Evolutionary conservation across 164 flowering plant species (phyloP).

Genomic region (Litsea cubeba): DNA sequence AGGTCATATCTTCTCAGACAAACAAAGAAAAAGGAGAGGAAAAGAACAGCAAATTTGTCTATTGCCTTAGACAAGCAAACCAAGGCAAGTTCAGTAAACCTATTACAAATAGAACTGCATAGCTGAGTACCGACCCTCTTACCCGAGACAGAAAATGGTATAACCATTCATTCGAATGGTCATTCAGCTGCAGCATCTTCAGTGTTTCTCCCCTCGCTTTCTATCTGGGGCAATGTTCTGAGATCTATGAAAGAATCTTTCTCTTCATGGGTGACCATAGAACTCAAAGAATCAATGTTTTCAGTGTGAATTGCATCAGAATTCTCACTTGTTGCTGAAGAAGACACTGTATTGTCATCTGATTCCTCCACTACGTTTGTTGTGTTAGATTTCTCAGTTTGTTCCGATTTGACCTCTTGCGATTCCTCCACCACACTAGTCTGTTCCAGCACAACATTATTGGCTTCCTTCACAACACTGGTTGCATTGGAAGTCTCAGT

Average conservation of each 20-base stretch:
- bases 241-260: conserved; percentile 53
- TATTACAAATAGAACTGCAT: neutral
- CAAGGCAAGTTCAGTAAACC: neutral
- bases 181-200: conserved; percentile 48
- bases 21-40: neutral
- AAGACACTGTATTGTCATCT: neutral
- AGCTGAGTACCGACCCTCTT: neutral
- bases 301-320: conserved; percentile 16
- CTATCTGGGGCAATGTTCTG: conserved; percentile 46
- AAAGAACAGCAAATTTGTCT: neutral
- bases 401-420: conserved; percentile 3
- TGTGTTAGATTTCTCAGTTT: conserved; percentile 21
- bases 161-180: neutral
- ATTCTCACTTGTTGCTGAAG: conserved; percentile 10
- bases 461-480: neutral
- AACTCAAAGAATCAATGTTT: conserved; percentile 11
- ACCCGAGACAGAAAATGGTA: neutral
- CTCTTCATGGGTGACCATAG: conserved; percentile 41
- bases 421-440: conserved; percentile 1
- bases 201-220: conserved; percentile 24
- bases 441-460: conserved; percentile 10
- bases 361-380: conserved; percentile 6
- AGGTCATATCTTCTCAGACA: neutral
- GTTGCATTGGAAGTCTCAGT: conserved; percentile 10
- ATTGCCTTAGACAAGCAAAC: conserved; percentile 2